Conservation (phyloP, 257 asterid genomes). For the Ballota nigra region DNA sequence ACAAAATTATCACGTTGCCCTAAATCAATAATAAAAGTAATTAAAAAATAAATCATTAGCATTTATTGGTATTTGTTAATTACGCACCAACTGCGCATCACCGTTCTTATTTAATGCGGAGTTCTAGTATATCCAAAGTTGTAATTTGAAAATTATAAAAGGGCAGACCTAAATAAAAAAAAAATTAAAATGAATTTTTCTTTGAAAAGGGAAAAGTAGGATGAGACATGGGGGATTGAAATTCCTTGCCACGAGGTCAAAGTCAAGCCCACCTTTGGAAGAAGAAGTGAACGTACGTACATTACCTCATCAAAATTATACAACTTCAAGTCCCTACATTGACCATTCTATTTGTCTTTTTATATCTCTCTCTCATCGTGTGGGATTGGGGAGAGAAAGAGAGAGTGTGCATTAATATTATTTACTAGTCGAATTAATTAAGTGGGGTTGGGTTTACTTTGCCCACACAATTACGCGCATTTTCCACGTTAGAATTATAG, state of each 20-base stretch:
- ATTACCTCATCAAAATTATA: not conserved
- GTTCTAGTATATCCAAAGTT: too few relatives aligned
- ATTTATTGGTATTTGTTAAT: not conserved
- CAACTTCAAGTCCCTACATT: constrained; percentile 22
- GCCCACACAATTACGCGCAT: constrained; percentile 35
- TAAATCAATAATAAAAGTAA: not conserved
- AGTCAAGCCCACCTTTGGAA: constrained; percentile 51
- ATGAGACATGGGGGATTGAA: constrained; percentile 26
- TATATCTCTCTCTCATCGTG: not conserved
- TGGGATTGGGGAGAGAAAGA: not conserved
- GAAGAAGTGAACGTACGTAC: constrained; percentile 29
- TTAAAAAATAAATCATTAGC: not conserved
- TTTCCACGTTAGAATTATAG: constrained; percentile 39
- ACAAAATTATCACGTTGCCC: not conserved
- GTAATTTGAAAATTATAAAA: not conserved
- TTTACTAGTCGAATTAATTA: not conserved
- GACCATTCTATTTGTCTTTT: constrained; percentile 27
- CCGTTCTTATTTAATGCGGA: not conserved
- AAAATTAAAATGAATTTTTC: not conserved
- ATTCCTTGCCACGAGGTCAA: constrained; percentile 24
- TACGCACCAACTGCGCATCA: not conserved
- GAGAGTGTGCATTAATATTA: not conserved
- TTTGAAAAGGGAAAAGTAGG: not conserved
- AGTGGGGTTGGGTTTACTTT: not conserved
- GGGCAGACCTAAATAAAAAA: not conserved